Conservation (phyloP, 306 rosid genomes). For the Rosa chinensis region DNA sequence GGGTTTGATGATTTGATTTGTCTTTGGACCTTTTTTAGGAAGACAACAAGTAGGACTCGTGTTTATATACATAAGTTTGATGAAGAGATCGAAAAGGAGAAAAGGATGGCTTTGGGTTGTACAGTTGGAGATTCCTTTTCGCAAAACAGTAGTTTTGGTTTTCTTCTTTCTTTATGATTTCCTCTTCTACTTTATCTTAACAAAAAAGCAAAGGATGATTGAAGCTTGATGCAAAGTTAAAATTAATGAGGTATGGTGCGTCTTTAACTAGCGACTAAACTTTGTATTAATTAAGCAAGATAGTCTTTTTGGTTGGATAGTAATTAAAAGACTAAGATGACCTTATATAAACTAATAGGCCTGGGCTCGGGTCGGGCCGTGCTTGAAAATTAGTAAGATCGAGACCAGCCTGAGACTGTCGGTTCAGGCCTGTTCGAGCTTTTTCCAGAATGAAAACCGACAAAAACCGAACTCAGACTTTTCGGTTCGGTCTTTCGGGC, state of each 20-base stretch:
- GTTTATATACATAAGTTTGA: conserved; percentile 7
- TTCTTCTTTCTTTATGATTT: background rate
- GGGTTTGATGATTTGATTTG: background rate
- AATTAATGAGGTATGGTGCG: background rate
- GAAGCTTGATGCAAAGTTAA: background rate
- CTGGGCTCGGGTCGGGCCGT: too few relatives aligned
- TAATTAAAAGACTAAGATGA: too few relatives aligned
- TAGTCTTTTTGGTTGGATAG: too few relatives aligned
- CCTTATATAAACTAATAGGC: too few relatives aligned
- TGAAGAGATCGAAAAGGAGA: conserved; percentile 20
- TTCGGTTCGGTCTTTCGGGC: too few relatives aligned
- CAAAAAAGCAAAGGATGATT: conserved; percentile 24
- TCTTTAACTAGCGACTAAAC: background rate
- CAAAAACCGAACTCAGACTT: too few relatives aligned
- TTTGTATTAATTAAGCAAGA: too few relatives aligned
- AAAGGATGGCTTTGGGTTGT: conserved; percentile 49
- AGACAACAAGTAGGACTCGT: background rate
- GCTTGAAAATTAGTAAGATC: too few relatives aligned
- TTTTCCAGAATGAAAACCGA: too few relatives aligned
- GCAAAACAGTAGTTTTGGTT: background rate
- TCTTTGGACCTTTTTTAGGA: background rate
- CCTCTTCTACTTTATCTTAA: background rate
- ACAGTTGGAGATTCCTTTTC: conserved; percentile 48
- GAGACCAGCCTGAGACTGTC: too few relatives aligned
- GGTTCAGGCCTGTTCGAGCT: too few relatives aligned